Evolutionary conservation across 2,329 filamentous ascomycete species (phyloP).

Genomic region (Scolecobasidium constrictum): DNA sequence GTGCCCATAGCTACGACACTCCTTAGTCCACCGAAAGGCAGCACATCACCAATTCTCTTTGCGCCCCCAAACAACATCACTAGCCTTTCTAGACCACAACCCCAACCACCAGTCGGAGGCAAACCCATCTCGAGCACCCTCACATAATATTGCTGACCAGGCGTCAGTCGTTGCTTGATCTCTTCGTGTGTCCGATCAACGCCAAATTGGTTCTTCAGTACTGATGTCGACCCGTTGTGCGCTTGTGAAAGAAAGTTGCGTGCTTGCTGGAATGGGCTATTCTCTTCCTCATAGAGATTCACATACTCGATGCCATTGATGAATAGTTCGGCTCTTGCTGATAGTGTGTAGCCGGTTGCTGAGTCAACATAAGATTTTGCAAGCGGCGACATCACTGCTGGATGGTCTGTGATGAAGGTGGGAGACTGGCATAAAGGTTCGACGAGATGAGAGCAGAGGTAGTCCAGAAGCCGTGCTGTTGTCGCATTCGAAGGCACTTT

Average conservation of each 20-base stretch:
- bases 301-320: constrained; percentile 70
- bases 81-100: constrained; percentile 80
- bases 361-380: constrained; percentile 75
- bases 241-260: constrained; percentile 63
- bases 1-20: constrained; percentile 35
- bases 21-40: constrained; percentile 79
- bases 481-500: constrained; percentile 5
- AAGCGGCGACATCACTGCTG: constrained; percentile 81
- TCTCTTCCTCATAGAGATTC: constrained; percentile 98
- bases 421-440: constrained; percentile 65
- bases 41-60: constrained; percentile 70
- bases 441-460: constrained; percentile 63
- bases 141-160: constrained; percentile 46
- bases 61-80: constrained; percentile 82
- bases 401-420: constrained; percentile 82
- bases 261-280: constrained; percentile 77
- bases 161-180: constrained; percentile 10
- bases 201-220: background rate
- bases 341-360: constrained; percentile 55
- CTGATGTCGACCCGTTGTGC: background rate
- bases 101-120: constrained; percentile 96
- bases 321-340: constrained; percentile 78
- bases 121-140: constrained; percentile 77
- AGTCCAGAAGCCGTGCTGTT: constrained; percentile 65
- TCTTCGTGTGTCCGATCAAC: constrained; percentile 11